phyloP scores from a whole-genome alignment of 2,329 filamentous ascomycete genomes.

The Microdochium trichocladiopsis region DNA sequence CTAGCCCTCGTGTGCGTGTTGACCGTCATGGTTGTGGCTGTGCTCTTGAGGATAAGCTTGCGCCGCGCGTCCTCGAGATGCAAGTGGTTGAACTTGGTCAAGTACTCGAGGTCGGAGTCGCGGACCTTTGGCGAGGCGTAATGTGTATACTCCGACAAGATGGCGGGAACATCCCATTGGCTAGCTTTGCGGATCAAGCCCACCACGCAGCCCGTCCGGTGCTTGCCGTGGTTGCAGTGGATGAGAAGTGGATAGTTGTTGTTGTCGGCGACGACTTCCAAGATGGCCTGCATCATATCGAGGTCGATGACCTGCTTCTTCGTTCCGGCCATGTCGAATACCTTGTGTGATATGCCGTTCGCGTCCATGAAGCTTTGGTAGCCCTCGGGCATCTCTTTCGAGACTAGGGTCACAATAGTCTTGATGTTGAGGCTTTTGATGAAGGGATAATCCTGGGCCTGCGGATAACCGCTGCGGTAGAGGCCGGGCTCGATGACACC shows the following conservation, averaged over 20 bases:
- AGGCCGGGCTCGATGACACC: constrained; percentile 66
- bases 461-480: constrained; percentile 78
- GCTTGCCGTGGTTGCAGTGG: constrained; percentile 92
- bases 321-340: constrained; percentile 79
- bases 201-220: constrained; percentile 86
- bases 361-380: constrained; percentile 55
- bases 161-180: constrained; percentile 55
- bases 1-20: constrained; percentile 5
- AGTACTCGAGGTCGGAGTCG: constrained; percentile 53
- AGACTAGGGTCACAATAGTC: constrained; percentile 67
- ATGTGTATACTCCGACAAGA: constrained; percentile 66
- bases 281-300: constrained; percentile 61
- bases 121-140: constrained; percentile 57
- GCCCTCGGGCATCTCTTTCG: constrained; percentile 48
- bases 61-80: constrained; percentile 2
- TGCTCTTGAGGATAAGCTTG: background rate
- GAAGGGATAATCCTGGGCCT: constrained; percentile 62
- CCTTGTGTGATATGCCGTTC: constrained; percentile 63
- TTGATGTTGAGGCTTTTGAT: constrained; percentile 63
- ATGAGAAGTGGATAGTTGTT: constrained; percentile 75
- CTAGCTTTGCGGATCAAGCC: constrained; percentile 69
- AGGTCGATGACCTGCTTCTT: constrained; percentile 70
- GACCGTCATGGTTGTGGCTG: background rate
- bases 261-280: constrained; percentile 64
- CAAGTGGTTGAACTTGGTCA: constrained; percentile 36